Base-by-base conservation (phyloP, 768 basidiomycete species). In the Amanita phalloides region DNA sequence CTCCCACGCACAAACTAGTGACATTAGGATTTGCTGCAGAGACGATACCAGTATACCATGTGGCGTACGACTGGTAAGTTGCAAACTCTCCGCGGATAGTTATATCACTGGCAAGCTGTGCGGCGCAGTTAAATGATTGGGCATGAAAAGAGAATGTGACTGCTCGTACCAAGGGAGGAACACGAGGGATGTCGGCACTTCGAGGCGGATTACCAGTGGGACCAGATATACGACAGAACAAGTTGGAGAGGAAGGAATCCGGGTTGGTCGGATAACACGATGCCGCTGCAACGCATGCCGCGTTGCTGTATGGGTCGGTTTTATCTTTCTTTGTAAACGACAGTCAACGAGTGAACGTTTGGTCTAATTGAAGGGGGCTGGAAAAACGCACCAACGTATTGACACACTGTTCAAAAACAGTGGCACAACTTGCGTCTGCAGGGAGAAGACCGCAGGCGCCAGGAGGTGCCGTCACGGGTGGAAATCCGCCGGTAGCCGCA, bases 181-280 rank as follows among this genome's bases (percentile, higher is more conserved):
- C 36, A 36, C 42, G 21, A 47, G 38, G 35, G 21, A 21, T 20
- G 17, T 46, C 6, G 26, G 43, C 42, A 17, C 43, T 54, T 48
- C 42, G 28, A 26, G 49, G 52, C 30, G 46, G 32, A 35, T 48
- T 53, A 3, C 48, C 36, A 28, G 51, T 30, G n/a, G 52, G 52
- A 20, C 52, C 53, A 9, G 28, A 35, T 11, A 56, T 25, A 41
- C 55, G 55, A 41, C 55, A 56, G 28, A 32, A 56, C 20, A 56
- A 32, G 35, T 46, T 46, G 48, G 39, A 33, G 10, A 56, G 48
- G 48, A 53, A 56, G 32, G 52, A 49, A 44, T 56, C 55, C 3
- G 47, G 45, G 32, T 45, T 56, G 25, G 6, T 32, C 17, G 55
- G 55, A 35, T 56, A 56, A 48, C 55, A 56, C 21, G 55, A 53